Conservation (phyloP, 441 rosid genomes). For the Gossypium schwendimanii region DNA sequence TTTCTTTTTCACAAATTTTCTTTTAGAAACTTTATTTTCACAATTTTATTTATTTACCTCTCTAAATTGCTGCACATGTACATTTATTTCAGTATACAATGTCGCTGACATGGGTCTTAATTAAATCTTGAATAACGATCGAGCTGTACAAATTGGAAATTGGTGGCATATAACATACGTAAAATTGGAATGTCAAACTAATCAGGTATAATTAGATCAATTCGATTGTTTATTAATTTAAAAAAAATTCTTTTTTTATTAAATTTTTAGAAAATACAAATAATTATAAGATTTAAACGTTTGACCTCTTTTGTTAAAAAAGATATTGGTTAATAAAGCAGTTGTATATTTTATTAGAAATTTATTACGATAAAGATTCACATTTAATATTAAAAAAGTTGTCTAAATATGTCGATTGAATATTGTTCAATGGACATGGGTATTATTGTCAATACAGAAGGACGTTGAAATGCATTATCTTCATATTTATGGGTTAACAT, state of each 20-base stretch:
- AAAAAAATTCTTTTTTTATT: neutral
- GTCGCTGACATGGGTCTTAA: constrained; percentile 9
- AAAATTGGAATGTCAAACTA: neutral
- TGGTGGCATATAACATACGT: neutral
- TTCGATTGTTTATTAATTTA: neutral
- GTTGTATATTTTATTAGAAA: too few species aligned
- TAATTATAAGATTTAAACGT: too few species aligned
- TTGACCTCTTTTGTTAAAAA: too few species aligned
- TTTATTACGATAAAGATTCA: too few species aligned
- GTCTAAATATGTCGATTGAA: too few species aligned
- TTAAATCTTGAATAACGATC: neutral
- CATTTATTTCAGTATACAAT: constrained; percentile 26
- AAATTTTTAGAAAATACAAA: too few species aligned
- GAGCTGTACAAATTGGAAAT: neutral
- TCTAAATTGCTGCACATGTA: neutral
- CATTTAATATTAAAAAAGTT: too few species aligned
- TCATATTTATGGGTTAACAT: too few species aligned
- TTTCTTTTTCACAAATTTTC: neutral
- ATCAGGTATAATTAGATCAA: neutral
- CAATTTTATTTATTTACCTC: neutral
- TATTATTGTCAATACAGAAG: too few species aligned
- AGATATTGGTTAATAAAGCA: too few species aligned
- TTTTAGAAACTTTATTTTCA: neutral
- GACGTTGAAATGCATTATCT: fast-evolving
- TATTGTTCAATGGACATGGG: fast-evolving